Evolutionary conservation across 192 early-diverging fungal genomes (phyloP), one percentile per base, ranked within the genome.

Genomic region (Backusella luteola): DNA sequence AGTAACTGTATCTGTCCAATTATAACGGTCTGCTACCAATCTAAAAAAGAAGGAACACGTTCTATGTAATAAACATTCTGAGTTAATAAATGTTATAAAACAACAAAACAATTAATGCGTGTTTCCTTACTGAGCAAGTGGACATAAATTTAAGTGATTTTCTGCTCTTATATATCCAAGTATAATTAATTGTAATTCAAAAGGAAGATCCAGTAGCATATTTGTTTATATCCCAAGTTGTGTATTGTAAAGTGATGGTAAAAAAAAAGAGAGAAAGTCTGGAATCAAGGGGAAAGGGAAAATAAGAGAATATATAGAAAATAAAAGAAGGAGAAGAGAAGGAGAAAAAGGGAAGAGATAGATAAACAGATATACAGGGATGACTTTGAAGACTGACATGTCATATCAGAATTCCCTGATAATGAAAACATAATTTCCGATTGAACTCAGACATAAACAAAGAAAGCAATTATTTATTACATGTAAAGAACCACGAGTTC

Each of bases 81-180:
- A 70, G 14, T 39, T 39, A 38, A 36, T 44, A 63, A 3, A 63
- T 26, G 21, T 12, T 63, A 63, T 21, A 32, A n/a, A 39, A 53
- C 23, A 63, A 26, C 21, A 49, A n/a, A n/a, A 49, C 5, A n/a
- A 49, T 49, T 49, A 63, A 29, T 26, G 1, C 3, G 14, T 59
- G 38, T 5, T 39, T 5, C 11, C 69, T 46, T 67, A 75, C 74
- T 66, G 56, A 32, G 74, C 34, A 67, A 75, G 19, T 14, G 74
- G 38, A 26, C 38, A 56, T 41, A 75, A 49, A 67, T 75, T 66
- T 17, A 75, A 39, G 12, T 75, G 74, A 32, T 67, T 75, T 14
- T 75, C 74, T 21, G 17, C 23, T 7, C 44, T 75, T 23, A 75
- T 8, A 44, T 66, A 23, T n/a, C 67, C 34, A 67, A 75, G n/a